phyloP scores from a whole-genome alignment of 2,329 filamentous ascomycete genomes.

The Pseudogymnoascus sp. region DNA sequence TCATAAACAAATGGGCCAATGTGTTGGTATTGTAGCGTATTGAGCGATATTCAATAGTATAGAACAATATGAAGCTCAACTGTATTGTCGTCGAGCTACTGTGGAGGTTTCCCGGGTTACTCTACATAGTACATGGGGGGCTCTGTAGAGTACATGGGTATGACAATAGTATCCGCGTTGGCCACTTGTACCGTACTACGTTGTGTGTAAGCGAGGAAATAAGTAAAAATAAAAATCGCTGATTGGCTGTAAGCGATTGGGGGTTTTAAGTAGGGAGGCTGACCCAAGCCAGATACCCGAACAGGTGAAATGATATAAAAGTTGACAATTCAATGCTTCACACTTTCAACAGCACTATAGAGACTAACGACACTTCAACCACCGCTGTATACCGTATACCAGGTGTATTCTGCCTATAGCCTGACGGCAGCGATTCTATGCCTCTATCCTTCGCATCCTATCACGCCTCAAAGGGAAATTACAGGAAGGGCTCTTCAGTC shows the following conservation, averaged over 20 bases:
- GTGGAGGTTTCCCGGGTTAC: background rate
- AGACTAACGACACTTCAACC: background rate
- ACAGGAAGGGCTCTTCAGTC: background rate
- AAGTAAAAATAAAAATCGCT: background rate
- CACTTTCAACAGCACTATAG: background rate
- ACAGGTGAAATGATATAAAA: conserved; percentile 8
- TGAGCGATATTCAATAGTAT: background rate
- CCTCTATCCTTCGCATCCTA: background rate
- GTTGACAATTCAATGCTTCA: conserved; percentile 3
- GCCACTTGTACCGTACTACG: background rate
- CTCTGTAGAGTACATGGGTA: background rate
- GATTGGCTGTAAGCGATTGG: background rate
- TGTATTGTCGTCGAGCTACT: conserved; percentile 5
- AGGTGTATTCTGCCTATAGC: background rate
- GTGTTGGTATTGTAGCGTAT: background rate
- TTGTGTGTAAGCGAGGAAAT: conserved; percentile 3
- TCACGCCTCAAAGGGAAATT: background rate
- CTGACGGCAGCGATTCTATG: background rate
- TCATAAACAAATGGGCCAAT: background rate
- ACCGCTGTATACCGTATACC: background rate
- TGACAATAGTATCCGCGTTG: background rate
- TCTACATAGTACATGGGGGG: background rate
- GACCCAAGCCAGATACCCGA: conserved; percentile 5
- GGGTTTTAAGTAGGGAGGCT: conserved; percentile 2
- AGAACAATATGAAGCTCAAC: conserved; percentile 14